Evolutionary conservation across 208 protist species (phyloP).

Genomic region (Vickermania ingenoplastis): DNA sequence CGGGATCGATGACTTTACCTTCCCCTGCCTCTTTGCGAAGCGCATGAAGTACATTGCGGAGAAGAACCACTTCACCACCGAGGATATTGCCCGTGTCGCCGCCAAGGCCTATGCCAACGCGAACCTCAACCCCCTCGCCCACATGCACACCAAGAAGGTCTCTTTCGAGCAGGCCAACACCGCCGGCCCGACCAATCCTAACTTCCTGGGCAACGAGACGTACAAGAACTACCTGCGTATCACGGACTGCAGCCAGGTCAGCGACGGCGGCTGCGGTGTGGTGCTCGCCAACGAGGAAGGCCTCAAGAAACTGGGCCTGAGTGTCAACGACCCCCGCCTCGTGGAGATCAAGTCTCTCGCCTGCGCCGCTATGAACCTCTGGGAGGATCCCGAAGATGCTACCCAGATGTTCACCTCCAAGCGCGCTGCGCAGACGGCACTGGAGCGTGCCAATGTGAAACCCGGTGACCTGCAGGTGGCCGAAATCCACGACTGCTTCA

Average conservation of each 20-base stretch:
- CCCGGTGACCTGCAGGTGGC: conserved; percentile 59
- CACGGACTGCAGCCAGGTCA: conserved; percentile 87
- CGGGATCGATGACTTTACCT: conserved; percentile 86
- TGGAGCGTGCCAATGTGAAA: conserved; percentile 49
- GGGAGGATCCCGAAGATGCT: conserved; percentile 51
- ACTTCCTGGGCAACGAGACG: conserved; percentile 77
- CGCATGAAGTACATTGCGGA: conserved; percentile 75
- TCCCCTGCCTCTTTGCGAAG: conserved; percentile 86
- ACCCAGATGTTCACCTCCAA: conserved; percentile 68
- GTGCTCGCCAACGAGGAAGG: conserved; percentile 76
- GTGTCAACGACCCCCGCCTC: conserved; percentile 36
- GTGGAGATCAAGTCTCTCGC: conserved; percentile 67
- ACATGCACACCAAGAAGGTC: conserved; percentile 78
- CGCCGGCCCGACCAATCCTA: conserved; percentile 47
- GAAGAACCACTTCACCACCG: conserved; percentile 69
- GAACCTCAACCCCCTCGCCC: conserved; percentile 82
- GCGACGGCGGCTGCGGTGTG: conserved; percentile 78
- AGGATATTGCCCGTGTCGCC: conserved; percentile 78
- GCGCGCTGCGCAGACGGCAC: conserved; percentile 61
- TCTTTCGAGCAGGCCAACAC: conserved; percentile 54
- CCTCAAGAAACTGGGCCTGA: conserved; percentile 68
- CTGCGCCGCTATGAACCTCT: conserved; percentile 64
- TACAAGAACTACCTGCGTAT: conserved; percentile 78
- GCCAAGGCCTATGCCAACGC: conserved; percentile 86
- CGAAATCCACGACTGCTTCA: conserved; percentile 92